Evolutionary conservation across 2,329 filamentous ascomycete species (phyloP), one percentile per base, ranked within the genome.

Genomic region (Cryphonectria japonica): DNA sequence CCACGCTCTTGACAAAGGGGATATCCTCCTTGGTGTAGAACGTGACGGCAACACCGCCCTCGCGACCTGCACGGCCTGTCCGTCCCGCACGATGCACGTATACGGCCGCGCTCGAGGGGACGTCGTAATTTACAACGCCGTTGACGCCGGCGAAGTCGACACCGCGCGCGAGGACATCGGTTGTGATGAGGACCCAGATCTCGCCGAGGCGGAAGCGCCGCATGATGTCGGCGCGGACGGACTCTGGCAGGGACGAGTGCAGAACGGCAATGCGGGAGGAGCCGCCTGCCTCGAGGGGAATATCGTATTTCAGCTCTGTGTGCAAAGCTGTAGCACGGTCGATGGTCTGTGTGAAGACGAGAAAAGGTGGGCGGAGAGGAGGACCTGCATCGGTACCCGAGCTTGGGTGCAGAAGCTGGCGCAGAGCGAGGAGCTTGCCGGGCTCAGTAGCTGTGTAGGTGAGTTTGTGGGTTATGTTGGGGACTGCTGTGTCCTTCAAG

Each of bases 1-100:
- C 96, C 39, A 99, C 93, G 74, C 90, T 93, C 83, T 95, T 97
- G 70, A 99, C 89, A 70, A 87, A 94, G 0, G 93, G 92, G 4
- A 98, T 92, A 78, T 99, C 96, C 73, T 98, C 96, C 79, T 96
- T 94, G 0, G 95, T 98, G 81, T 97, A 99, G 71, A 97, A 92
- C 0, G 96, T 99, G 1, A 99, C 92, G 0, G 94, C 95, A 3
- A 97, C 88, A 64, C 96, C 96, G 29, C 95, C 95, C 77, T 93
- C 89, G 34, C 95, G 88, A 0, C 96, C 96, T 0, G 95, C 96
- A 32, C 96, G 88, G 0, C 95, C 96, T 0, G 96, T 98, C 63
- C 96, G 89, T 0, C 96, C 96, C 0, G 96, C 94, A 14, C 96
- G 93, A 82, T 99, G 96, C 8, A 99, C 92, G 78, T 99, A 99